Conservation (phyloP, 495 filamentous ascomycete species). For the Talaromyces liani region DNA sequence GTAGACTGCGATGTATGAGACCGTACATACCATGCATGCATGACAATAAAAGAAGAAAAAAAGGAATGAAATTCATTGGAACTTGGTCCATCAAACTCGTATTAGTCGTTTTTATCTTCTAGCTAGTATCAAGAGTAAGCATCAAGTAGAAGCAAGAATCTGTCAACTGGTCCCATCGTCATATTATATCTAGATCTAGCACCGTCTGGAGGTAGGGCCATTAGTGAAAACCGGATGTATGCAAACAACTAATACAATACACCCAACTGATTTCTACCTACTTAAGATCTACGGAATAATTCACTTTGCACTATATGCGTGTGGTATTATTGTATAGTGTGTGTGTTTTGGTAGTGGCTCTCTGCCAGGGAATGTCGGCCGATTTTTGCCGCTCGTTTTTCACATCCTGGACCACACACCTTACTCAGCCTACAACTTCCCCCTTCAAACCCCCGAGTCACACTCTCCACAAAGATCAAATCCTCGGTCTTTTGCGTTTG, state of each 20-base stretch:
- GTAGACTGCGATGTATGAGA: constrained; percentile 1
- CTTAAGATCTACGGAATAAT: too few species aligned
- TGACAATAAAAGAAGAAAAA: background rate
- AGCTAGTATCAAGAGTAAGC: background rate
- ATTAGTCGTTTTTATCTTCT: background rate
- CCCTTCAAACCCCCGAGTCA: background rate
- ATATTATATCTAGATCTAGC: background rate
- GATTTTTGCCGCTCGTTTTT: constrained; percentile 5
- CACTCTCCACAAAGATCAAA: background rate
- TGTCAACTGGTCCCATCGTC: too few species aligned
- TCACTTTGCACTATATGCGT: too few species aligned
- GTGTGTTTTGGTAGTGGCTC: background rate
- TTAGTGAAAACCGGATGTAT: background rate
- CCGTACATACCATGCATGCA: constrained; percentile 1
- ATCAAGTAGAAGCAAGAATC: background rate
- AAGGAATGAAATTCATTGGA: background rate
- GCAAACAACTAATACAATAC: background rate
- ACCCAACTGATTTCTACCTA: background rate
- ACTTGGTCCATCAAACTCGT: background rate
- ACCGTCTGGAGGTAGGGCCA: background rate
- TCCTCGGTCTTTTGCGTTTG: background rate
- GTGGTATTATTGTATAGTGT: background rate
- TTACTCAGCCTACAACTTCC: constrained; percentile 4
- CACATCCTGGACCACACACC: background rate
- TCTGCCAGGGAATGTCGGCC: constrained; percentile 5